phyloP scores from a whole-genome alignment of 1,139 yeast genomes.

The Casaregolazyma suthepensis region DNA sequence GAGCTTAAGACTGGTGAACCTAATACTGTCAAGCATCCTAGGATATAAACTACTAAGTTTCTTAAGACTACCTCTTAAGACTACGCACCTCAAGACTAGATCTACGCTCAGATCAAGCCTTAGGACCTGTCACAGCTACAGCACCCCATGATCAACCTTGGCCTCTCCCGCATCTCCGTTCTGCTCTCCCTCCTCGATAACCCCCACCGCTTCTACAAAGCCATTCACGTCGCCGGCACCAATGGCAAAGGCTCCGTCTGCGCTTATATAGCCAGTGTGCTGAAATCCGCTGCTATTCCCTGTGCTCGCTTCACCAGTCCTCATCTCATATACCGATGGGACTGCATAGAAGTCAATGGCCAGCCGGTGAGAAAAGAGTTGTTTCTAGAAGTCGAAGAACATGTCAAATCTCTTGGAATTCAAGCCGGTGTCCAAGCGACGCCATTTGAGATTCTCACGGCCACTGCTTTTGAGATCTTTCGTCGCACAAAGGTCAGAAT shows the following conservation, averaged over 20 bases:
- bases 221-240: conserved; percentile 87
- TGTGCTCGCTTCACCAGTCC: conserved; percentile 88
- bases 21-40: too few species aligned
- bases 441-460: conserved; percentile 80
- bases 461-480: conserved; percentile 75
- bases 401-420: conserved; percentile 31
- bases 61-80: too few species aligned
- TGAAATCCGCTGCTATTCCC: conserved; percentile 42
- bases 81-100: too few species aligned
- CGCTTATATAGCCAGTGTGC: conserved; percentile 63
- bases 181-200: conserved; percentile 58
- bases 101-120: too few species aligned
- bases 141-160: conserved; percentile 49
- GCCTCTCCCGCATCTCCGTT: conserved; percentile 52
- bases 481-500: conserved; percentile 51
- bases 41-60: too few species aligned
- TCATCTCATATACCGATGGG: conserved; percentile 66
- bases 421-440: conserved; percentile 53
- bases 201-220: conserved; percentile 58
- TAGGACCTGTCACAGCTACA: too few species aligned
- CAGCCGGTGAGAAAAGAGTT: conserved; percentile 43
- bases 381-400: conserved; percentile 43
- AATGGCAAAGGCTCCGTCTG: conserved; percentile 93
- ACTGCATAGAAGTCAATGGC: conserved; percentile 65
- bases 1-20: too few species aligned